Evolutionary conservation across 768 basidiomycete genomes (phyloP), one percentile per base, ranked within the genome.

Genomic region (Mycena crocata): DNA sequence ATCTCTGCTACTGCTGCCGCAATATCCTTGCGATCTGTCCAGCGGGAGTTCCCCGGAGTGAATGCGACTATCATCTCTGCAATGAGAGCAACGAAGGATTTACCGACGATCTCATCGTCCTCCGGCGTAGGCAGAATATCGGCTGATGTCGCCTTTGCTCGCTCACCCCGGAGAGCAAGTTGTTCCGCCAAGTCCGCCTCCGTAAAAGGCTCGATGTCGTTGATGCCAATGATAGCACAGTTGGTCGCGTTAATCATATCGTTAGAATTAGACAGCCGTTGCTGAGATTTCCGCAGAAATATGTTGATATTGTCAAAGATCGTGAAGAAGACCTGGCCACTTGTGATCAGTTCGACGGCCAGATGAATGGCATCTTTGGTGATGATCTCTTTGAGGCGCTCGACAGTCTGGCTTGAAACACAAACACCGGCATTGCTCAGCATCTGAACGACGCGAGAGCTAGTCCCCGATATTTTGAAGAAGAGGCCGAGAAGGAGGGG

Each of bases 301-400:
- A 79, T 68, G 44, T 79, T 79, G 71, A 78, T 76, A 57, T 79
- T 78, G 58, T 79, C 74, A 59, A 76, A 78, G 24, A 76, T 73
- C 24, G 57, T 63, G 44, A 65, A 68, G 30, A 70, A 73, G 9
- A 71, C 62, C 15, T 66, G 48, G 26, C 71, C 69, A 23, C 72
- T 74, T 19, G 45, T 68, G 12, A 78, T 71, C n/a, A 77, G 72
- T 3, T 73, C 61, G 13, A 68, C 61, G 13, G 77, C 76, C 32
- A 65, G 50, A 1, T 26, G 14, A 9, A 73, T 71, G 5, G 74
- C 74, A 54, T 77, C 73, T 0, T 73, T 66, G 1, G 74, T 74
- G 12, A 78, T 66, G 13, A 44, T 28, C 34, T 67, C 64, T 51
- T 78, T 78, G 26, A 78, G 66, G 0, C 75, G 71, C 37, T 78